A percentile compares a stretch with the other conserved stretches of the same genome.
Evolutionary conservation across 2,329 filamentous ascomycete genomes (phyloP).

Genomic region (Exophiala alcalophila): DNA sequence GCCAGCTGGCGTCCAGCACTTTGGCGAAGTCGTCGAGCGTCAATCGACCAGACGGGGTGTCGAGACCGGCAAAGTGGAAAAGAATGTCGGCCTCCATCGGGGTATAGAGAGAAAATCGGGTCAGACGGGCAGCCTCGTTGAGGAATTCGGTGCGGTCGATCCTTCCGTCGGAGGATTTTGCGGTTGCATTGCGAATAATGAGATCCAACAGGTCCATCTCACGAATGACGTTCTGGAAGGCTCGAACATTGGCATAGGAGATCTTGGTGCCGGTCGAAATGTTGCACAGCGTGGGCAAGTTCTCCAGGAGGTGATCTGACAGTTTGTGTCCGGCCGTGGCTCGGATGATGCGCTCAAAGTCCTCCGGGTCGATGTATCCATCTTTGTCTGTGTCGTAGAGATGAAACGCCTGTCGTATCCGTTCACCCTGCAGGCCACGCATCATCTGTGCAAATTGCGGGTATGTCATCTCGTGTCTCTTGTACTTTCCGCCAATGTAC

Average conservation of each 20-base stretch:
- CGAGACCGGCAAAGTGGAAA: constrained; percentile 94
- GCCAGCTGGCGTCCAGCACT: constrained; percentile 91
- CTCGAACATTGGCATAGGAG: constrained; percentile 94
- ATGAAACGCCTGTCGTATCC: constrained; percentile 92
- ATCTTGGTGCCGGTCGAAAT: constrained; percentile 89
- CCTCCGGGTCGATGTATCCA: constrained; percentile 90
- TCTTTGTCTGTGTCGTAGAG: constrained; percentile 86
- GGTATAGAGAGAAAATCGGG: constrained; percentile 92
- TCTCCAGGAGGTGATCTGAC: constrained; percentile 88
- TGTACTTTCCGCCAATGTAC: constrained; percentile 84
- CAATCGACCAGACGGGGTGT: constrained; percentile 82
- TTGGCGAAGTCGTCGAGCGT: constrained; percentile 84
- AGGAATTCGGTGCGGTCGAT: constrained; percentile 93
- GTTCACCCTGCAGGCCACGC: constrained; percentile 90
- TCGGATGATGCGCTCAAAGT: constrained; percentile 94
- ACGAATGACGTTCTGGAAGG: constrained; percentile 95
- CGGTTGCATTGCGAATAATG: constrained; percentile 81
- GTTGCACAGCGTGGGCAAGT: constrained; percentile 90
- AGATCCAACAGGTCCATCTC: constrained; percentile 98
- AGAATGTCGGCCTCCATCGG: constrained; percentile 98
- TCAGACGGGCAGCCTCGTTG: constrained; percentile 86
- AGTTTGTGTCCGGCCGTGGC: constrained; percentile 94
- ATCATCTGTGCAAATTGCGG: constrained; percentile 98
- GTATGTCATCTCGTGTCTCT: constrained; percentile 89
- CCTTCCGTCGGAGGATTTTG: constrained; percentile 80